Conservation (phyloP, 768 basidiomycete genomes). For the Strobilomyces dryophilus region DNA sequence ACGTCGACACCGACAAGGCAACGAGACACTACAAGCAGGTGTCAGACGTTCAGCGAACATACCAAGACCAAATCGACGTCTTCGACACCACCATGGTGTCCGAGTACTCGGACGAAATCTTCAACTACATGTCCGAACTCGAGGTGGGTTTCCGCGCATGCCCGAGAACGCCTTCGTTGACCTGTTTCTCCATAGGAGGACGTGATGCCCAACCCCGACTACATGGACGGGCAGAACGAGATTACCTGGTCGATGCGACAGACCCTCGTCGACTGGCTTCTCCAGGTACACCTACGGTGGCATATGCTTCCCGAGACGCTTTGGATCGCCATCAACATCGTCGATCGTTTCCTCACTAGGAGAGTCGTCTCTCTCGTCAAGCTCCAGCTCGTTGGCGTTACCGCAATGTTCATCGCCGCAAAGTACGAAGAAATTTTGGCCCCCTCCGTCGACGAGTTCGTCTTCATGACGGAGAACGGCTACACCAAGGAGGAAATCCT, state of each 20-base stretch:
- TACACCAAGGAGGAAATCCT: conserved; percentile 95
- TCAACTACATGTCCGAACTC: conserved; percentile 90
- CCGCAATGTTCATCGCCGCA: conserved; percentile 97
- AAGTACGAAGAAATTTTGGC: conserved; percentile 99
- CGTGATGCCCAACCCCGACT: conserved; percentile 87
- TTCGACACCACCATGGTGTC: conserved; percentile 91
- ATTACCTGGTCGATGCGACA: conserved; percentile 94
- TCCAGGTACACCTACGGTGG: conserved; percentile 96
- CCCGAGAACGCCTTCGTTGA: conserved; percentile 17
- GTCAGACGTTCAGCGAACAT: conserved; percentile 54
- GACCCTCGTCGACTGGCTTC: conserved; percentile 95
- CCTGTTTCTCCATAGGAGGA: conserved; percentile 48
- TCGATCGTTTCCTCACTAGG: conserved; percentile 88
- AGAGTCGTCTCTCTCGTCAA: conserved; percentile 86
- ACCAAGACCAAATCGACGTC: conserved; percentile 69
- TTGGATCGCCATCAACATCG: conserved; percentile 98
- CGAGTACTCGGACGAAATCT: conserved; percentile 98
- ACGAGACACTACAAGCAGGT: conserved; percentile 59
- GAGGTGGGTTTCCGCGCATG: conserved; percentile 55
- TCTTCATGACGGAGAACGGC: conserved; percentile 95
- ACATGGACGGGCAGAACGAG: conserved; percentile 92
- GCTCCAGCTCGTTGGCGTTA: conserved; percentile 95
- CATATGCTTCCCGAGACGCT: conserved; percentile 99
- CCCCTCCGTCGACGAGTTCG: conserved; percentile 96
- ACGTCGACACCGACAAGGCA: conserved; percentile 59